Base-by-base conservation (phyloP, 257 asterid genomes). In the Oldenlandia corymbosa region DNA sequence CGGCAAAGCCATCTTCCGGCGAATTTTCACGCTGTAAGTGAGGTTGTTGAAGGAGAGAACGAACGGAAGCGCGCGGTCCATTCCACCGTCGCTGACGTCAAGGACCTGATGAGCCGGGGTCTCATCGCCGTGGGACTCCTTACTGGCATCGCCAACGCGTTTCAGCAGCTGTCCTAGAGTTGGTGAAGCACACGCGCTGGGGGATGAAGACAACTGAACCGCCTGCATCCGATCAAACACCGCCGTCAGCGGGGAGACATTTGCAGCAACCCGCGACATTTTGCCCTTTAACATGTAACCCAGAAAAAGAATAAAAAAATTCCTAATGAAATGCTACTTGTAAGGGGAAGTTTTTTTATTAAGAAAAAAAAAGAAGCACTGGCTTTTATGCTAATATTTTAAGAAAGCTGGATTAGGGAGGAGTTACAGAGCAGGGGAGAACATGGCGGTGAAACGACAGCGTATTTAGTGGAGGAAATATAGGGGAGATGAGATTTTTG, bases 101-200 rank as follows among this genome's bases (percentile, higher is more conserved):
- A 91, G 85, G n/a, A 74, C 87, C 9, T 78, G 95, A 42, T 88
- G 95, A 21, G 60, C 84, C 54, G 97, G 96, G 1, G 97, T 82
- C 31, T 88, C 91, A 16, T 88, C 96, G 0, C 95, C 96, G 17
- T 85, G 64, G 30, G 41, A 85, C 20, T 85, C 93, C 70, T 81
- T 88, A 32, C 69, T 51, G 0, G 45, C 78, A 30, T 73, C 78
- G 0, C 79, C 84, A 4, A 76, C 84, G 10, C 51, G 42, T 68
- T 75, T 72, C 63, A 79, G 60, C 8, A 79, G 74, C 31, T 79
- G 79, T 2, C 77, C 84, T 0, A 79, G 74, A 3, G 81, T 79
- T 0, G 81, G 77, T 4, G 84, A 59, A 23, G 57, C 7, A 46
- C 39, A 66, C 12, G 68, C 64, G 13, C 60, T 43, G 1, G 39